These are phyloP conservation scores for Massarina eburnea DNA, from an alignment of 2,329 filamentous ascomycete species.

Conservation along the genomic window DNA sequence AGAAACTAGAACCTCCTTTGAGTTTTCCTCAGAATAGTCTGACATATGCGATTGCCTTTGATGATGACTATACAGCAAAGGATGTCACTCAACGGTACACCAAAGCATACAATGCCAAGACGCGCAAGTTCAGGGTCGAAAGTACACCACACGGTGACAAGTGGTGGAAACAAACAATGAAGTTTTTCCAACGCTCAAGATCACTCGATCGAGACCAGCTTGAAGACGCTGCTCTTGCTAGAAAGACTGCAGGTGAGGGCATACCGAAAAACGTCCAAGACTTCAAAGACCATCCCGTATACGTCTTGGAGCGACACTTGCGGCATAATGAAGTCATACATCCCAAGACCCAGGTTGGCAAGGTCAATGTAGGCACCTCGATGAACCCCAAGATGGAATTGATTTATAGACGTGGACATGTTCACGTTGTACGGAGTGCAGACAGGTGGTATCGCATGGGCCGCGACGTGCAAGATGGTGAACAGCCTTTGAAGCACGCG, in stretches of 20 bases:
- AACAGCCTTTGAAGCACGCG: slow-evolving; percentile 78
- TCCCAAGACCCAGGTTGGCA: slow-evolving; percentile 72
- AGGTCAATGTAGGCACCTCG: slow-evolving; percentile 66
- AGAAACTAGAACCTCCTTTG: slow-evolving; percentile 78
- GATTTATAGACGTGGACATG: slow-evolving; percentile 80
- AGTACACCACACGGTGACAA: slow-evolving; percentile 55
- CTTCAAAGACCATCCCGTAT: slow-evolving; percentile 78
- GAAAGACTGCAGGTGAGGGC: slow-evolving; percentile 69
- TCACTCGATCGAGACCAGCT: slow-evolving; percentile 73
- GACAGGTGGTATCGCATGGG: slow-evolving; percentile 93
- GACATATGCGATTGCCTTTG: slow-evolving; percentile 82
- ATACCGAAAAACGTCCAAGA: slow-evolving; percentile 86
- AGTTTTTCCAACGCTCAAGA: slow-evolving; percentile 41
- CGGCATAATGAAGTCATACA: slow-evolving; percentile 79
- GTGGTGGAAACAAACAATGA: slow-evolving; percentile 59
- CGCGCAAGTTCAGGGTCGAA: slow-evolving; percentile 78
- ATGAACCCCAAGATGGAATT: slow-evolving; percentile 66
- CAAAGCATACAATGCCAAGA: slow-evolving; percentile 89
- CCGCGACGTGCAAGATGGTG: slow-evolving; percentile 70
- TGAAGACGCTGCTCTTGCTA: slow-evolving; percentile 75
- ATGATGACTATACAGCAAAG: slow-evolving; percentile 72
- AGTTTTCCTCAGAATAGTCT: slow-evolving; percentile 75
- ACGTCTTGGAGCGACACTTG: slow-evolving; percentile 81
- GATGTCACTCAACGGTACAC: slow-evolving; percentile 89
- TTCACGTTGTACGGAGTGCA: slow-evolving; percentile 73